Percentiles rank a stretch among this genome's conserved stretches.
Evolutionary conservation across 2,329 filamentous ascomycete species (phyloP).

Genomic region (Myriosclerotinia curreyana): DNA sequence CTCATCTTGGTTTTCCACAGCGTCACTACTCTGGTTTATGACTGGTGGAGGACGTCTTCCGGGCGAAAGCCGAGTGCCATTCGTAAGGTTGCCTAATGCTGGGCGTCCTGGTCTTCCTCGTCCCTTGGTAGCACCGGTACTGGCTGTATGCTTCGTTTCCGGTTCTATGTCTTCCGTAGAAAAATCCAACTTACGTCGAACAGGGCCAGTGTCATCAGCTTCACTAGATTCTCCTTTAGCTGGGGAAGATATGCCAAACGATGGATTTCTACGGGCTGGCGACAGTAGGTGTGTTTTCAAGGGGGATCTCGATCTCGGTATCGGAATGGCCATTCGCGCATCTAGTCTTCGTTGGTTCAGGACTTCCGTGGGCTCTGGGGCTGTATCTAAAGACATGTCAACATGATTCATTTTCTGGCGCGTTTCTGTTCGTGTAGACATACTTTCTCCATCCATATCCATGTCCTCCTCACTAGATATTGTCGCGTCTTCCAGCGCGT

Average conservation of each 20-base stretch:
- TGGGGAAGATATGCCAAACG: slow-evolving; percentile 38
- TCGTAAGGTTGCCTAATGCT: slow-evolving; percentile 26
- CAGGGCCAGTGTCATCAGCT: slow-evolving; percentile 30
- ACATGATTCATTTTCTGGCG: slow-evolving; percentile 16
- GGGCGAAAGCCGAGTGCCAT: slow-evolving; percentile 28
- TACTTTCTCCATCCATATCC: slow-evolving; percentile 60
- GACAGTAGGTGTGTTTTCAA: slow-evolving; percentile 40
- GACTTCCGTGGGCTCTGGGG: slow-evolving; percentile 47
- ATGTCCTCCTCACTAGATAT: slow-evolving; percentile 56
- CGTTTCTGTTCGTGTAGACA: slow-evolving; percentile 17
- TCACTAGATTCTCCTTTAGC: slow-evolving; percentile 33
- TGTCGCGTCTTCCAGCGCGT: slow-evolving; percentile 42
- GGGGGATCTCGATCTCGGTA: slow-evolving; percentile 39
- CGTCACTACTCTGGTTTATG: slow-evolving; percentile 36
- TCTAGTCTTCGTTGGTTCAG: slow-evolving; percentile 42
- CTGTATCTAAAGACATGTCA: slow-evolving; percentile 44
- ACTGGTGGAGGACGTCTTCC: slow-evolving; percentile 18
- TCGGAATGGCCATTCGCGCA: slow-evolving; percentile 35
- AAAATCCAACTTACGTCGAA: slow-evolving; percentile 39
- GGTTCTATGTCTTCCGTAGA: slow-evolving; percentile 31
- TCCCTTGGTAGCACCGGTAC: slow-evolving; percentile 7
- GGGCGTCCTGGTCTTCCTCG: slow-evolving; percentile 21
- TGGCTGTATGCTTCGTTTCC: slow-evolving; percentile 15
- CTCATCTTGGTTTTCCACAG: slow-evolving; percentile 45
- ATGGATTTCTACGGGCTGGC: slow-evolving; percentile 39